Percentiles rank a stretch among this genome's conserved stretches.
phyloP scores from a whole-genome alignment of 1,139 yeast species.

The Debaryomyces psychrophilus region DNA sequence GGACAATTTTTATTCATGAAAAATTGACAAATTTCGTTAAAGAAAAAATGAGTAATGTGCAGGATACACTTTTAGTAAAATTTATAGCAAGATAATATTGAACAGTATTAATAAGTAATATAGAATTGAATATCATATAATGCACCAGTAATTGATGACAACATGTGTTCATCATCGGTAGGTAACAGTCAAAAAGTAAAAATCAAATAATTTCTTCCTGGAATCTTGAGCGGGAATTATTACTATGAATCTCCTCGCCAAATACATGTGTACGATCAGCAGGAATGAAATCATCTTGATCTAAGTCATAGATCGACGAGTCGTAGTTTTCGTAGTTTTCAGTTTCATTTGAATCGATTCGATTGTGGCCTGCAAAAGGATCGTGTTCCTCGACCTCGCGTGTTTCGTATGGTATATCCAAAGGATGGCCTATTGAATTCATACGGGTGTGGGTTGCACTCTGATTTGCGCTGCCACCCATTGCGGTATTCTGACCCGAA shows the following conservation, averaged over 20 bases:
- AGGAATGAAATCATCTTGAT: slow-evolving; percentile 16
- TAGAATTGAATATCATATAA: background rate
- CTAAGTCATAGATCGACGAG: slow-evolving; percentile 12
- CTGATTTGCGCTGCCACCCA: slow-evolving; percentile 20
- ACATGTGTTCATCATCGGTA: background rate
- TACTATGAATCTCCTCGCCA: slow-evolving; percentile 23
- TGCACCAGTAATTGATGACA: background rate
- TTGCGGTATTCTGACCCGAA: slow-evolving; percentile 23
- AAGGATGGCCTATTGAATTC: slow-evolving; percentile 14
- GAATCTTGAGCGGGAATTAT: slow-evolving; percentile 28
- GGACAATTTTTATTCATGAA: slow-evolving; percentile 3
- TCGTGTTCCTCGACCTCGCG: slow-evolving; percentile 5
- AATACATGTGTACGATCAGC: slow-evolving; percentile 19
- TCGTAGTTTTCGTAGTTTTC: slow-evolving; percentile 18
- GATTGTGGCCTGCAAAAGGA: slow-evolving; percentile 9
- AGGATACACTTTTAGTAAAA: background rate
- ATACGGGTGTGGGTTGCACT: slow-evolving; percentile 15
- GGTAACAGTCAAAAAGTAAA: background rate
- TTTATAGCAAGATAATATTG: background rate
- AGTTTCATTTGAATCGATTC: slow-evolving; percentile 16
- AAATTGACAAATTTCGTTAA: slow-evolving; percentile 1
- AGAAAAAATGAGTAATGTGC: background rate
- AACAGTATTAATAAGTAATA: background rate
- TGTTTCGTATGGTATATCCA: slow-evolving; percentile 8
- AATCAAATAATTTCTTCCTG: slow-evolving; percentile 25